These are phyloP conservation scores for Ophiognomonia clavigignenti-juglandacearum DNA, from an alignment of 2,329 filamentous ascomycete species.

Conservation along the genomic window DNA sequence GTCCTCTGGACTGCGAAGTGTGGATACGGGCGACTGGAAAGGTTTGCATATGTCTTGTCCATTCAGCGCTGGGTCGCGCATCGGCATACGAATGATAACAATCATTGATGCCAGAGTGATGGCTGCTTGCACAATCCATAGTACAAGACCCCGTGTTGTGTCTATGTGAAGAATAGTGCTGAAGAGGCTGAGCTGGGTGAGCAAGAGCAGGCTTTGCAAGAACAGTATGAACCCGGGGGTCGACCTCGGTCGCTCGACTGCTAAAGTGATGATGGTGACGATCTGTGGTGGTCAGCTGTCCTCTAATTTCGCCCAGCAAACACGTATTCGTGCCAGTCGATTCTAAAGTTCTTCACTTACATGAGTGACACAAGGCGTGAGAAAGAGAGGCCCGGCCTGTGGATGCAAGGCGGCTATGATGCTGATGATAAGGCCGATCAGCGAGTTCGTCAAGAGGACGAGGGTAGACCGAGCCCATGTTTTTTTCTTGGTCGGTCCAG, in stretches of 20 bases:
- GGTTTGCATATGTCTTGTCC: conserved; percentile 54
- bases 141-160: conserved; percentile 17
- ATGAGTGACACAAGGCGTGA: conserved; percentile 13
- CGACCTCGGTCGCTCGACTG: conserved; percentile 11
- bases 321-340: too few species aligned
- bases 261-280: conserved; percentile 6
- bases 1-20: conserved; percentile 73
- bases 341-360: too few species aligned
- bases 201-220: conserved; percentile 37
- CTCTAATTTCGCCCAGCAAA: neutral
- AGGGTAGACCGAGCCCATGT: conserved; percentile 2
- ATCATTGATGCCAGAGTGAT: conserved; percentile 42
- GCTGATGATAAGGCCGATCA: conserved; percentile 6
- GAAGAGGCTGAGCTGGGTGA: conserved; percentile 25
- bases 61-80: conserved; percentile 55
- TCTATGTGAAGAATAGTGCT: conserved; percentile 28
- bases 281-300: conserved; percentile 1
- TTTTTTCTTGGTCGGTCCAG: neutral
- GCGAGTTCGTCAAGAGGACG: conserved; percentile 6
- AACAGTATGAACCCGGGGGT: conserved; percentile 75
- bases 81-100: conserved; percentile 59
- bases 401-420: conserved; percentile 3
- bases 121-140: conserved; percentile 28
- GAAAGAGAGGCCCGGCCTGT: conserved; percentile 11
- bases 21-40: conserved; percentile 48